These are phyloP conservation scores for Colletotrichum truncatum DNA, from an alignment of 2,329 filamentous ascomycete species.

Conservation along the genomic window DNA sequence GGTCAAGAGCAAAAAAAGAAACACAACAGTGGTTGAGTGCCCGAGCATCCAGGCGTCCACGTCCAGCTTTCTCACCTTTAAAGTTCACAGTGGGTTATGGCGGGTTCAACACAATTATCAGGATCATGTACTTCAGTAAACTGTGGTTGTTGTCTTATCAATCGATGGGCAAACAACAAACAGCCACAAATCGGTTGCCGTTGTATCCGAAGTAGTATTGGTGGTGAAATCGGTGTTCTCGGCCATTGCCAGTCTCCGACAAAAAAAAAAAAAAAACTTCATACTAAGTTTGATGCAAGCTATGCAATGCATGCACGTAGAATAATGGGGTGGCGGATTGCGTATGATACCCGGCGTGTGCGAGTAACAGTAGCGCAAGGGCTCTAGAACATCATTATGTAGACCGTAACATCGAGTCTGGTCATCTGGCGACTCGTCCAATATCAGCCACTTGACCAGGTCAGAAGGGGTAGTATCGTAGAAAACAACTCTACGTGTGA, in stretches of 20 bases:
- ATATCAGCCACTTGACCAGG: conserved; percentile 9
- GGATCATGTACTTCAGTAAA: background rate
- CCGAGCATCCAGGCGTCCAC: background rate
- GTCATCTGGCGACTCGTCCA: background rate
- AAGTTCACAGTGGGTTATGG: background rate
- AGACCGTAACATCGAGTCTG: background rate
- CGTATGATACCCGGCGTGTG: background rate
- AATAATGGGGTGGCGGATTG: background rate
- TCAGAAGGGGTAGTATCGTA: conserved; percentile 7
- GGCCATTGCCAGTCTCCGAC: background rate
- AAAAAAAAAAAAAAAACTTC: background rate
- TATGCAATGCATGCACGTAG: background rate
- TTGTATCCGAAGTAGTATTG: background rate
- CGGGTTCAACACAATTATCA: background rate
- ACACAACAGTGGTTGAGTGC: background rate
- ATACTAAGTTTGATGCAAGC: conserved; percentile 1
- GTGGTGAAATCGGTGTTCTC: background rate
- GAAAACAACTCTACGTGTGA: conserved; percentile 2
- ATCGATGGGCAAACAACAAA: background rate
- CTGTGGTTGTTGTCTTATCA: background rate
- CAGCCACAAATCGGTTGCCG: background rate
- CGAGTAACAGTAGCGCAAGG: background rate
- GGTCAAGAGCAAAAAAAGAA: background rate
- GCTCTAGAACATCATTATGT: background rate
- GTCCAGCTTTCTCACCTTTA: background rate